These are phyloP conservation scores for Cladosporium phlei DNA, from an alignment of 2,329 filamentous ascomycete genomes.

Conservation along the genomic window DNA sequence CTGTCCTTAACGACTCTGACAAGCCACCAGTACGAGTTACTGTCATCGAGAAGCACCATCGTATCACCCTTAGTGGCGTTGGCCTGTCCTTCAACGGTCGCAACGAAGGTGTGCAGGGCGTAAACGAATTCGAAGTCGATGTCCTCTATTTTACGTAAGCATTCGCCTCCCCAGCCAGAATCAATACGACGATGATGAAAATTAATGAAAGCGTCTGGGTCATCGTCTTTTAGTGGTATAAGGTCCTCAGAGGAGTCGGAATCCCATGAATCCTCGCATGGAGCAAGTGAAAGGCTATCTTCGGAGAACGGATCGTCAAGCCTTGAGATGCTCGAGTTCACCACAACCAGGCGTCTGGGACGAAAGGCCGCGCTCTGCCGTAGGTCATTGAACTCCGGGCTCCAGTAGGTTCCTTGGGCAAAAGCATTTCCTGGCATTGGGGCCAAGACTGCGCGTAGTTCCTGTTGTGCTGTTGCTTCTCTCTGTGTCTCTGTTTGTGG, in stretches of 20 bases:
- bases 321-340: no score
- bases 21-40: constrained; percentile 99
- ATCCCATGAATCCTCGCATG: constrained; percentile 23
- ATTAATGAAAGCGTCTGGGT: constrained; percentile 53
- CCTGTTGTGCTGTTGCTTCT: not conserved
- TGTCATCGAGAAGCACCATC: constrained; percentile 96
- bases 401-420: no score
- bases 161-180: constrained; percentile 69
- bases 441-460: not conserved
- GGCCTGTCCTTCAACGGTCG: constrained; percentile 94
- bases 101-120: constrained; percentile 93
- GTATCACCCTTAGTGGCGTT: constrained; percentile 98
- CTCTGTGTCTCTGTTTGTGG: no score
- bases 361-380: no score
- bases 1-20: constrained; percentile 96
- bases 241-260: constrained; percentile 26
- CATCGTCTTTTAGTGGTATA: constrained; percentile 50
- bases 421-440: constrained; percentile 10
- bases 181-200: constrained; percentile 62
- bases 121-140: constrained; percentile 99
- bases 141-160: constrained; percentile 93
- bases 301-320: constrained; percentile 36
- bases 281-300: constrained; percentile 19
- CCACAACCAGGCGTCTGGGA: no score
- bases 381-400: no score